Evolutionary conservation across 768 basidiomycete species (phyloP).

Genomic region (Ramaria sp.): DNA sequence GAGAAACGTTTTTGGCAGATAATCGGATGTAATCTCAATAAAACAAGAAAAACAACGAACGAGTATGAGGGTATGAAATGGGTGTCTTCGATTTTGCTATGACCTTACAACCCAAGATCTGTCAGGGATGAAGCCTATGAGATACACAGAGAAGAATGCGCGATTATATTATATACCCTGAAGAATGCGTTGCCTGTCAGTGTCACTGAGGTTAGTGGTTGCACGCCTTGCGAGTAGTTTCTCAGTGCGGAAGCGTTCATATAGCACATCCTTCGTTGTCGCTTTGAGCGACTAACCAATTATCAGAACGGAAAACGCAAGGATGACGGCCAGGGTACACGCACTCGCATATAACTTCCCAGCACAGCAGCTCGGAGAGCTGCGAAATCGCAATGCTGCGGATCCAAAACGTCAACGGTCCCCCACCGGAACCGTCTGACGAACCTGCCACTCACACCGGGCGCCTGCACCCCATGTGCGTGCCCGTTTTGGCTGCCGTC

Average conservation of each 20-base stretch:
- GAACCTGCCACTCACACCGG: constrained; percentile 43
- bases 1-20: too few species aligned
- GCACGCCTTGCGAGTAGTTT: constrained; percentile 81
- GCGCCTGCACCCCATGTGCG: constrained; percentile 18
- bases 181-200: constrained; percentile 59
- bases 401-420: constrained; percentile 75
- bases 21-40: too few species aligned
- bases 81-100: too few species aligned
- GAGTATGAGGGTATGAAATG: too few species aligned
- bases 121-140: too few species aligned
- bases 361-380: constrained; percentile 76
- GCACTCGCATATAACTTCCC: constrained; percentile 77
- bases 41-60: too few species aligned
- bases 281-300: constrained; percentile 58
- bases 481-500: constrained; percentile 33
- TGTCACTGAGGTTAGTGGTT: constrained; percentile 67
- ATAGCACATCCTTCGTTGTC: constrained; percentile 80
- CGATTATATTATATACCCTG: constrained; percentile 36
- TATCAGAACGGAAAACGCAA: background rate
- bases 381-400: constrained; percentile 80
- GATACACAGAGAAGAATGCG: too few species aligned
- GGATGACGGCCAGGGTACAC: constrained; percentile 12
- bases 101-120: too few species aligned
- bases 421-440: constrained; percentile 82
- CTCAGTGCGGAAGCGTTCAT: constrained; percentile 89